Percentiles rank a stretch among this genome's conserved stretches.
phyloP scores from a whole-genome alignment of 352 stramenopile genomes.

The Pythium dissimile region DNA sequence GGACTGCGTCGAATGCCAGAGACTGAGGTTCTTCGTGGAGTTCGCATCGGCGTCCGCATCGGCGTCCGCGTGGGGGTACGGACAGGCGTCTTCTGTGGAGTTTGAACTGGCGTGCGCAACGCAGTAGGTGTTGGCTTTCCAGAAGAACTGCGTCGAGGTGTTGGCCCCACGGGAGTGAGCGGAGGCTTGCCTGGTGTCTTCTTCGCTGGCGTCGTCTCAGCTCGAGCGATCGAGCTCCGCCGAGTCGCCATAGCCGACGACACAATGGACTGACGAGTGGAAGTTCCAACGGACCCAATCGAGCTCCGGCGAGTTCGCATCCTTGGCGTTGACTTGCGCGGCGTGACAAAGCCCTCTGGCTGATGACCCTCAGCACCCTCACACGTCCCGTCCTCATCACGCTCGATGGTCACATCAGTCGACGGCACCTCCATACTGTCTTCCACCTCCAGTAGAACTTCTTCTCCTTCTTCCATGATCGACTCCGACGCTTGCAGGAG shows the following conservation, averaged over 20 bases:
- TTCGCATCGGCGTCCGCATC: constrained; percentile 5
- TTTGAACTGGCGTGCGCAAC: neutral
- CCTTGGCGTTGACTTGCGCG: constrained; percentile 2
- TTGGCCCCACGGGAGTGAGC: neutral
- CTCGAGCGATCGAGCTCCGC: neutral
- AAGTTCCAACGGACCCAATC: neutral
- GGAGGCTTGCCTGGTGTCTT: neutral
- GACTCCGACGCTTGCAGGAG: neutral
- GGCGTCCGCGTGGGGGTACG: neutral
- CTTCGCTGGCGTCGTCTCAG: neutral
- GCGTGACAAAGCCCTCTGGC: constrained; percentile 2
- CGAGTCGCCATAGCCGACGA: neutral
- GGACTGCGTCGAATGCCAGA: constrained; percentile 10
- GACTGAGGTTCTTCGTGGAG: constrained; percentile 11
- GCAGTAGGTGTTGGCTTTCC: neutral
- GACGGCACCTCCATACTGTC: no score
- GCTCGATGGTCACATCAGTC: no score
- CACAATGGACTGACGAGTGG: neutral
- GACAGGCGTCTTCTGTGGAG: constrained; percentile 3
- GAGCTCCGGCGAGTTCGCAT: constrained; percentile 9
- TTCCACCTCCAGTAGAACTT: neutral
- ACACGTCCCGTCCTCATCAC: no score
- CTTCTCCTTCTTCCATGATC: constrained; percentile 2
- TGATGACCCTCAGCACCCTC: no score
- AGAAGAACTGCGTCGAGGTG: neutral